These are phyloP conservation scores for Hypoxylon intermedium DNA, from an alignment of 495 filamentous ascomycete genomes.

Conservation along the genomic window DNA sequence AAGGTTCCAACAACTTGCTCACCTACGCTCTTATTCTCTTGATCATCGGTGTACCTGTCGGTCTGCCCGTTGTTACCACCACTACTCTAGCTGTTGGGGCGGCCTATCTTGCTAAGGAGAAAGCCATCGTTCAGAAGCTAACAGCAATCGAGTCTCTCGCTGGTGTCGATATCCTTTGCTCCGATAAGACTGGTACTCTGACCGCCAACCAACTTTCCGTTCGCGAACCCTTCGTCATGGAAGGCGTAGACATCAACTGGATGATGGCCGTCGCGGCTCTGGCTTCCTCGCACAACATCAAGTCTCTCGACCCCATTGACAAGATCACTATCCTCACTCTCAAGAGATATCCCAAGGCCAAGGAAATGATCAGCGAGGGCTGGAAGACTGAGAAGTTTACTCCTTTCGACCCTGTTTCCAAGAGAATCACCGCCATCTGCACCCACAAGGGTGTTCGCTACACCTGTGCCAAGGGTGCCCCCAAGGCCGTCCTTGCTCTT, in stretches of 20 bases:
- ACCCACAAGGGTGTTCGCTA: constrained; percentile 78
- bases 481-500: constrained; percentile 78
- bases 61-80: constrained; percentile 93
- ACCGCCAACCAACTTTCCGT: constrained; percentile 92
- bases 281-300: constrained; percentile 88
- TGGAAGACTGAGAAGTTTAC: constrained; percentile 80
- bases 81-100: constrained; percentile 96
- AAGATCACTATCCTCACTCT: constrained; percentile 86
- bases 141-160: constrained; percentile 96
- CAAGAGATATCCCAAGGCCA: constrained; percentile 76
- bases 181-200: constrained; percentile 92
- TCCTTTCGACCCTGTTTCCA: constrained; percentile 93
- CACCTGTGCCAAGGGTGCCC: constrained; percentile 87
- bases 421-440: constrained; percentile 82
- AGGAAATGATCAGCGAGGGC: constrained; percentile 67
- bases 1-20: constrained; percentile 60
- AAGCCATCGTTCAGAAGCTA: constrained; percentile 95
- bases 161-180: constrained; percentile 94
- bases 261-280: constrained; percentile 88
- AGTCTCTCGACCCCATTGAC: constrained; percentile 90
- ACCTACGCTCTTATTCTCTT: constrained; percentile 83
- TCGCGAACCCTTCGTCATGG: constrained; percentile 78
- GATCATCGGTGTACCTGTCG: constrained; percentile 92
- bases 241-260: constrained; percentile 77
- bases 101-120: constrained; percentile 90